These are phyloP conservation scores for Ilex aquifolium DNA, from an alignment of 257 asterid genomes.

Conservation along the genomic window DNA sequence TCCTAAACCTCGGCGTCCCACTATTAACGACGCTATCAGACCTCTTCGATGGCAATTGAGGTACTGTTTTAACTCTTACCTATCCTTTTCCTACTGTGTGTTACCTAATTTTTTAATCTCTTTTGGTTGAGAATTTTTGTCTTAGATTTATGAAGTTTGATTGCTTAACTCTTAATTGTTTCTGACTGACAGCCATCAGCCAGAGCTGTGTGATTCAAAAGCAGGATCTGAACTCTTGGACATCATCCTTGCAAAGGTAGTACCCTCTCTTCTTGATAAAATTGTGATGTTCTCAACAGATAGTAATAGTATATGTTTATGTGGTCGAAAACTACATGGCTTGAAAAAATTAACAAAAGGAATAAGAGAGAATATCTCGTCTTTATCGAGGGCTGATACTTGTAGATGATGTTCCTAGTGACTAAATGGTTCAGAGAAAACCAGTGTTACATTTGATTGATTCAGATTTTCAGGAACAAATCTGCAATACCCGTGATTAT, in stretches of 20 bases:
- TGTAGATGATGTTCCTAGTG: too few relatives aligned
- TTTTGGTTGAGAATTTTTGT: neutral
- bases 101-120: neutral
- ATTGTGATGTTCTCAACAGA: neutral
- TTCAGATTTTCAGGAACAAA: too few relatives aligned
- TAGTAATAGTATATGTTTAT: neutral
- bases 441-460: too few relatives aligned
- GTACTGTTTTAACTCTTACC: constrained; percentile 21
- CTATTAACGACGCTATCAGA: constrained; percentile 39
- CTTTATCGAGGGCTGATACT: too few relatives aligned
- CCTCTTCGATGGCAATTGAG: constrained; percentile 68
- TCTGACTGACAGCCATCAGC: constrained; percentile 50
- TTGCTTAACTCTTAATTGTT: neutral
- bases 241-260: constrained; percentile 74
- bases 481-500: too few relatives aligned
- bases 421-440: too few relatives aligned
- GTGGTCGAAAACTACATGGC: too few relatives aligned
- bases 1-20: constrained; percentile 79
- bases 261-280: neutral
- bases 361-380: too few relatives aligned
- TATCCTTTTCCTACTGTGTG: neutral
- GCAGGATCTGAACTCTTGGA: constrained; percentile 87
- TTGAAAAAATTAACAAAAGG: too few relatives aligned
- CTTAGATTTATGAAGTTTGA: neutral
- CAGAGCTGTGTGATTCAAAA: constrained; percentile 62